Evolutionary conservation across 164 flowering plant genomes (phyloP), one percentile per base, ranked within the genome.

Genomic region (Annona squamosa): DNA sequence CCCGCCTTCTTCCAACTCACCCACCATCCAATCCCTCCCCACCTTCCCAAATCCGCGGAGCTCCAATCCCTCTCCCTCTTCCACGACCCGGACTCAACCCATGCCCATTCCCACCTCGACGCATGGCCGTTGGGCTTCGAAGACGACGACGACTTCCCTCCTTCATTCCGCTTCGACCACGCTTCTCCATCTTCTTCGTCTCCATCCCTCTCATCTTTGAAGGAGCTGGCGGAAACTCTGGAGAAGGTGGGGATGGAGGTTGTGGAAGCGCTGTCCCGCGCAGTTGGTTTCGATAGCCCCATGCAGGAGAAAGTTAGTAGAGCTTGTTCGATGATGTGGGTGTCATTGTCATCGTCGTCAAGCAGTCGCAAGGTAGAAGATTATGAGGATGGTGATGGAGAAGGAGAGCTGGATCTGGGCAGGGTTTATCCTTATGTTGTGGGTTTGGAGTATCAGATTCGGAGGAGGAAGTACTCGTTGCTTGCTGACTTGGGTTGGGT

Each of bases 401-500:
- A 52, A 52, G 59, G 13, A 16, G 59, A 16, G 9, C 10, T 52
- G 59, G 13, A 52, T 52, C 59, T 3, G 59, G 84, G 86, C 71
- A 83, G 85, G 82, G 73, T 77, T 41, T 91, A 93, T 82, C 97
- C 95, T 72, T 90, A 86, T 70, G 71, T 88, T 0, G 73, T 93
- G 48, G 87, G 89, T 72, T 78, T 93, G 72, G 86, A 87, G 70
- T 90, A 84, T 63, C 91, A 90, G 78, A 78, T 84, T 63, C 72
- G 85, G 79, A 4, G 72, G 52, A 84, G 77, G 78, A 86, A 81
- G 67, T 82, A 75, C 52, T 81, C 87, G 0, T 6, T 93, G 82
- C 72, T 81, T 76, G 67, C 83, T 16, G 97, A 89, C 73, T 86
- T 96, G 70, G 93, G 94, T 72, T 83, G 87, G 94, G 89, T 84